phyloP scores from a whole-genome alignment of 345 rosid species.

The Lepidium africanum region DNA sequence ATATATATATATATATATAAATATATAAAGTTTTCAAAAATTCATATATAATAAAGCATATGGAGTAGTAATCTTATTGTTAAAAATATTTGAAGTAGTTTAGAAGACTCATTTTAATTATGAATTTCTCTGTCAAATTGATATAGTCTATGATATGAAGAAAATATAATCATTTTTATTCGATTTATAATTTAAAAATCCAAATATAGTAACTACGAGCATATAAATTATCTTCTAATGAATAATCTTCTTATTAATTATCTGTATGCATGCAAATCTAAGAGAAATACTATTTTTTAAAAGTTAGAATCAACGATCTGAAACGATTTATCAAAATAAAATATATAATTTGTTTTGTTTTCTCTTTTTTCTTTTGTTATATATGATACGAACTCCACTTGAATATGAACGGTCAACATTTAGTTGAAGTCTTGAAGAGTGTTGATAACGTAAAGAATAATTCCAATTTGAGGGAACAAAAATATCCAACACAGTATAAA shows the following conservation, averaged over 20 bases:
- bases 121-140: no score
- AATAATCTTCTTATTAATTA: no score
- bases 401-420: constrained; percentile 4
- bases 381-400: constrained; percentile 8
- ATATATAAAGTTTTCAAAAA: no score
- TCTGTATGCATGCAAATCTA: no score
- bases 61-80: neutral
- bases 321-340: neutral
- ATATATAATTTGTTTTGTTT: no score
- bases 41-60: no score
- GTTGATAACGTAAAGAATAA: constrained; percentile 23
- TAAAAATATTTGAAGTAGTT: neutral
- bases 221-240: no score
- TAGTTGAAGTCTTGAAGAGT: neutral
- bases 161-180: neutral
- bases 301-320: neutral
- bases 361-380: no score
- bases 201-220: no score
- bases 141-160: no score
- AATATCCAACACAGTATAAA: constrained; percentile 1
- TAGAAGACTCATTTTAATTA: neutral
- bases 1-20: no score
- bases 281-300: neutral
- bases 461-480: neutral
- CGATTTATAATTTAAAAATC: no score